These are phyloP conservation scores for Wickerhamomyces canadensis DNA, from an alignment of 805 yeast species.

Conservation along the genomic window DNA sequence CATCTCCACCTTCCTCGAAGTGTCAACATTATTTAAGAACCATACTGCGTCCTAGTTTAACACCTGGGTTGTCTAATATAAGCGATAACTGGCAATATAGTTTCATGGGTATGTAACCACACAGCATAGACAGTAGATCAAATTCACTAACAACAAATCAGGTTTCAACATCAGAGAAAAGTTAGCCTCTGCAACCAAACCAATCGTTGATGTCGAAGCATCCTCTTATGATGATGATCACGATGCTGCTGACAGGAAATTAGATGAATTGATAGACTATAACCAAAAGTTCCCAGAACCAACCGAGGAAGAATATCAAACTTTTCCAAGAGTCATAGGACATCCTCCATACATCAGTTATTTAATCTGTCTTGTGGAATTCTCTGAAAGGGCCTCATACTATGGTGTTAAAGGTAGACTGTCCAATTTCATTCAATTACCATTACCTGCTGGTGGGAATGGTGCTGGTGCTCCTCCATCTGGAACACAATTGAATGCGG, in stretches of 20 bases:
- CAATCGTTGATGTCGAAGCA: too few species aligned
- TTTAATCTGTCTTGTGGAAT: conserved; percentile 61
- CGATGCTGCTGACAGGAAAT: not conserved
- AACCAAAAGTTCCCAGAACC: conserved; percentile 26
- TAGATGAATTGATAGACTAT: conserved; percentile 9
- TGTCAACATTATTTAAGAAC: too few species aligned
- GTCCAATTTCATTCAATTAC: conserved; percentile 71
- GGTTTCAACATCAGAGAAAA: too few species aligned
- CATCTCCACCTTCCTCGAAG: too few species aligned
- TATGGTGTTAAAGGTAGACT: conserved; percentile 74
- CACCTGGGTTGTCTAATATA: too few species aligned
- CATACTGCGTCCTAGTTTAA: too few species aligned
- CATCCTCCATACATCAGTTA: conserved; percentile 43
- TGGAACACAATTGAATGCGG: conserved; percentile 27
- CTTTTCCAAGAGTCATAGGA: conserved; percentile 36
- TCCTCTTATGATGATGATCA: too few species aligned
- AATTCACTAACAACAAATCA: too few species aligned
- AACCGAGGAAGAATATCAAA: conserved; percentile 39
- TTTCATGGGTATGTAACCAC: too few species aligned
- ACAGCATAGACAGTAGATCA: too few species aligned
- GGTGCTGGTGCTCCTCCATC: conserved; percentile 25
- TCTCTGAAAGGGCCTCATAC: conserved; percentile 77
- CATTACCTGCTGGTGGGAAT: conserved; percentile 34
- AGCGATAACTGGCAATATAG: too few species aligned
- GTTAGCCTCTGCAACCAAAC: too few species aligned